Evolutionary conservation across 1,284 basidiomycete species (phyloP), one percentile per base, ranked within the genome.

Genomic region (Rhizoctonia solani): DNA sequence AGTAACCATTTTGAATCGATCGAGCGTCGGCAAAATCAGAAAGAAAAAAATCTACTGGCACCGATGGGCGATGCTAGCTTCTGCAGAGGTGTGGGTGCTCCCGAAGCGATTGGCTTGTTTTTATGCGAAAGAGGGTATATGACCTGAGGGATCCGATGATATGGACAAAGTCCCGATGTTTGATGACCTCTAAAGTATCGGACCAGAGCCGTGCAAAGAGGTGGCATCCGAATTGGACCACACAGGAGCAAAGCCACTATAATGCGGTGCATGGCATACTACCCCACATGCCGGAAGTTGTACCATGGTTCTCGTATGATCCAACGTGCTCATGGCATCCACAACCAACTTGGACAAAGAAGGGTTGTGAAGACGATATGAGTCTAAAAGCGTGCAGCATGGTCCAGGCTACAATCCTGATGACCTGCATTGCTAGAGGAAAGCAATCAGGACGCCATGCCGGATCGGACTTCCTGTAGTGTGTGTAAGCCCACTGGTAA

Each of bases 181-280:
- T 61, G 46, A 32, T 49, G 44, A 42, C 27, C 34, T 34, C 44
- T 49, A 50, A 30, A 30, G 58, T n/a, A n/a, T 61, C 29, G 32
- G 46, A 21, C 42, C 58, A 59, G 46, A 49, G 46, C 30, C 27
- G 58, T 23, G 30, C 47, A 50, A 61, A 23, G 42, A 50, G 29
- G 46, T 25, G 32, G 47, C 46, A 9, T 46, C 58, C 58, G 58
- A 61, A 61, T 61, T 61, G 58, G 58, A 61, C 39, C 34, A 46
- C 46, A 49, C 58, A 61, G 32, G 32, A 25, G 58, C 58, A 61
- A 50, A 41, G 58, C 21, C 58, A 50, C 58, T 61, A 58, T 56
- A 59, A 59, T 49, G 46, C 58, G 47, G 58, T 61, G 58, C 47
- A 46, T 61, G 58, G 44, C 30, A 27, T 25, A 41, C 58, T 49